Conservation (phyloP, 1,139 yeast genomes). For the Saccharomyces pastorianus region DNA sequence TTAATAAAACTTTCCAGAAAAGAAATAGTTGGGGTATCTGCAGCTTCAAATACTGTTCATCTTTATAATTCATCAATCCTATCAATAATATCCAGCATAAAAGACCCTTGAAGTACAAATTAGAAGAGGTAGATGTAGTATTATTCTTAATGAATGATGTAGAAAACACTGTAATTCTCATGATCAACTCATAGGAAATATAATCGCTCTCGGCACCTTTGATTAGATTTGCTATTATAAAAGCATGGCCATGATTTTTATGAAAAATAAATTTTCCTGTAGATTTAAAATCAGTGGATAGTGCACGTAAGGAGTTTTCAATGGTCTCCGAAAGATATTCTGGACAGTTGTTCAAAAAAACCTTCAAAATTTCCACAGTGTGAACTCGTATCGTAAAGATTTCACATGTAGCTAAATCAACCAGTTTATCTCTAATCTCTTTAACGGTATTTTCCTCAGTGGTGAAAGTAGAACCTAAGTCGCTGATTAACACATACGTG, state of each 20-base stretch:
- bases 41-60: slow-evolving; percentile 54
- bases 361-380: slow-evolving; percentile 33
- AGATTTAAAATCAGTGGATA: slow-evolving; percentile 34
- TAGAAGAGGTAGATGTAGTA: slow-evolving; percentile 25
- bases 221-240: slow-evolving; percentile 35
- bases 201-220: slow-evolving; percentile 31
- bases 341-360: slow-evolving; percentile 32
- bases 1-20: slow-evolving; percentile 76
- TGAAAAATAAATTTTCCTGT: slow-evolving; percentile 31
- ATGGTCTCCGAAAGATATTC: slow-evolving; percentile 26
- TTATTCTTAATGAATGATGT: slow-evolving; percentile 32
- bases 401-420: slow-evolving; percentile 31
- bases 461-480: slow-evolving; percentile 28
- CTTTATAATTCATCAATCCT: slow-evolving; percentile 63
- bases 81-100: slow-evolving; percentile 69
- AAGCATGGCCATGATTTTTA: slow-evolving; percentile 37
- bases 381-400: slow-evolving; percentile 34
- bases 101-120: slow-evolving; percentile 37
- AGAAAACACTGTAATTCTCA: slow-evolving; percentile 32
- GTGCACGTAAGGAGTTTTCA: slow-evolving; percentile 25
- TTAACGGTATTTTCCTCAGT: slow-evolving; percentile 25
- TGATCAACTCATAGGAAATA: slow-evolving; percentile 33
- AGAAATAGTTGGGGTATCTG: slow-evolving; percentile 69
- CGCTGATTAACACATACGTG: slow-evolving; percentile 16
- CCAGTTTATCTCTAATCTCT: slow-evolving; percentile 26